Evolutionary conservation across 1,284 basidiomycete species (phyloP).

Genomic region (Cerrena zonata): DNA sequence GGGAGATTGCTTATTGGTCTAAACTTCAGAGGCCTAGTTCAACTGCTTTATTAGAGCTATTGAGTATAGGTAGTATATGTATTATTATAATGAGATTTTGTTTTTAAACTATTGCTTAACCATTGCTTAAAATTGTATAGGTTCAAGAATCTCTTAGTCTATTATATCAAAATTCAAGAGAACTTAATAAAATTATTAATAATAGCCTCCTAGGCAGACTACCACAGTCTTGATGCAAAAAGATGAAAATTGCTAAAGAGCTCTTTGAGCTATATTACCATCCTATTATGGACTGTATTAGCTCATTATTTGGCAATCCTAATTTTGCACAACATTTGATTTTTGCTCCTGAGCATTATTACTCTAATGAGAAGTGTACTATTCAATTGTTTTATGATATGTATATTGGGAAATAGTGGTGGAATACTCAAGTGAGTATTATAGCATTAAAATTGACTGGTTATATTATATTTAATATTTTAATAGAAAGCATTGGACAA

Average conservation of each 20-base stretch:
- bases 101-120: too few species aligned
- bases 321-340: conserved; percentile 15
- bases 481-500: conserved; percentile 16
- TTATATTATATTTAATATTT: too few species aligned
- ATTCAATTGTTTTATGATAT: conserved; percentile 28
- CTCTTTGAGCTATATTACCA: conserved; percentile 6
- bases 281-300: conserved; percentile 8
- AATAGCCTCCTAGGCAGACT: conserved; percentile 21
- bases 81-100: neutral
- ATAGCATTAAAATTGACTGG: too few species aligned
- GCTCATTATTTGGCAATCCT: conserved; percentile 6
- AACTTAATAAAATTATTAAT: conserved; percentile 29
- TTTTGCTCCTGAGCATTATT: conserved; percentile 30
- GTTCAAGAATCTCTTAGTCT: conserved; percentile 18
- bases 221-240: conserved; percentile 14
- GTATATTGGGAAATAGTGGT: conserved; percentile 35
- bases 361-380: conserved; percentile 17
- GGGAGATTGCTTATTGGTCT: conserved; percentile 18
- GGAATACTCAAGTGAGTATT: conserved; percentile 30
- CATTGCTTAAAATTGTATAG: conserved; percentile 5
- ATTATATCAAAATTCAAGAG: conserved; percentile 21
- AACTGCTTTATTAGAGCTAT: conserved; percentile 17
- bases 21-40: conserved; percentile 18
- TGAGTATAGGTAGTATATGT: conserved; percentile 17
- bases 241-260: conserved; percentile 19